phyloP scores from a whole-genome alignment of 1,139 yeast genomes.

The Diutina pseudorugosa region DNA sequence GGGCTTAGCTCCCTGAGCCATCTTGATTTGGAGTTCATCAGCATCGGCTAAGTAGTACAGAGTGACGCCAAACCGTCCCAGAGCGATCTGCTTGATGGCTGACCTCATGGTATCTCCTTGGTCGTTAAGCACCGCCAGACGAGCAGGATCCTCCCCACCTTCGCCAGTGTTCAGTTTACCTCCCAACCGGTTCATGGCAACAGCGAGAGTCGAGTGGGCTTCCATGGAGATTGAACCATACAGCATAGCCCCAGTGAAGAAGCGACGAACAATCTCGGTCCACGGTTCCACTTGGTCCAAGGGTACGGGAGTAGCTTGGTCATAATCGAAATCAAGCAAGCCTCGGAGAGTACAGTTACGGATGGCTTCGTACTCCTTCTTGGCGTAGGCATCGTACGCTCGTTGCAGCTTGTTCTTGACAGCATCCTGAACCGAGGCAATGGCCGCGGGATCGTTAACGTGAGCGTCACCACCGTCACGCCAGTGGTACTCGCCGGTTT shows the following conservation, averaged over 20 bases:
- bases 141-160: constrained; percentile 97
- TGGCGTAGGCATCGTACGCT: constrained; percentile 84
- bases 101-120: constrained; percentile 98
- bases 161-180: constrained; percentile 98
- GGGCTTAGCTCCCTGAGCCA: constrained; percentile 99
- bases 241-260: constrained; percentile 98
- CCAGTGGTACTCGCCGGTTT: constrained; percentile 97
- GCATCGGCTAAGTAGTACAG: constrained; percentile 91
- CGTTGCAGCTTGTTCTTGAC: constrained; percentile 90
- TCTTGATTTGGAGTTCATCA: constrained; percentile 93
- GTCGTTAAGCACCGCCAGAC: constrained; percentile 55
- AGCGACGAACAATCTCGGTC: constrained; percentile 97
- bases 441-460: constrained; percentile 87
- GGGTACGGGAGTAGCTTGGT: constrained; percentile 62
- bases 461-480: constrained; percentile 98
- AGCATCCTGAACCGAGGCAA: constrained; percentile 93
- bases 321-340: constrained; percentile 78
- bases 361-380: constrained; percentile 85
- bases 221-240: constrained; percentile 98
- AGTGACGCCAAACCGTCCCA: constrained; percentile 97
- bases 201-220: constrained; percentile 93
- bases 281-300: constrained; percentile 98
- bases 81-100: constrained; percentile 94
- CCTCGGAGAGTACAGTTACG: constrained; percentile 92
- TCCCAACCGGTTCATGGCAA: constrained; percentile 96